A percentile compares a stretch with the other conserved stretches of the same genome.
Conservation (phyloP, 176 grass and related monocot genomes). For the Musa itinerans region DNA sequence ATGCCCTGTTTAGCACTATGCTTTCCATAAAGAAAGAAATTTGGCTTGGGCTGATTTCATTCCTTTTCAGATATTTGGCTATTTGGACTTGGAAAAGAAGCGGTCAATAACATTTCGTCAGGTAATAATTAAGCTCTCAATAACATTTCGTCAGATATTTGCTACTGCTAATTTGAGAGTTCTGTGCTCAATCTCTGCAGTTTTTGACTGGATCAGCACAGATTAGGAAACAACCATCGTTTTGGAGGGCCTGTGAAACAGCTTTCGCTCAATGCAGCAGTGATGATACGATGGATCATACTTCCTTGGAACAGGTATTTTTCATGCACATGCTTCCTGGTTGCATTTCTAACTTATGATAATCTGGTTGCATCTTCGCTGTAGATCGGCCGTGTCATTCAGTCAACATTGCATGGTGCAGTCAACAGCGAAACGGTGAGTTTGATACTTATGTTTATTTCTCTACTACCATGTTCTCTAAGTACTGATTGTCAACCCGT, state of each 20-base stretch:
- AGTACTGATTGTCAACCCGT: too few relatives aligned
- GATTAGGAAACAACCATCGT: constrained; percentile 56
- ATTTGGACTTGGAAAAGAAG: constrained; percentile 57
- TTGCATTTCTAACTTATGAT: neutral
- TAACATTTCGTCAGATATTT: too few relatives aligned
- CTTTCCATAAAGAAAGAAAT: too few relatives aligned
- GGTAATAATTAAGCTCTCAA: constrained; percentile 36
- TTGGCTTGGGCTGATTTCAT: neutral
- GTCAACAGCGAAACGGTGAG: neutral
- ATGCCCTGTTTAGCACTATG: too few relatives aligned
- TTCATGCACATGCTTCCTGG: neutral
- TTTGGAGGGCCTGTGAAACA: constrained; percentile 38
- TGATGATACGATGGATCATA: constrained; percentile 12
- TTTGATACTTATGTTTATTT: neutral
- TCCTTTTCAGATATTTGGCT: constrained; percentile 70
- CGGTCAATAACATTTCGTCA: constrained; percentile 84
- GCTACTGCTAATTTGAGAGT: too few relatives aligned
- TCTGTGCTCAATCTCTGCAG: constrained; percentile 22
- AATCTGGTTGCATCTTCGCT: neutral
- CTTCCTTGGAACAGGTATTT: neutral
- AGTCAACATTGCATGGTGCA: neutral
- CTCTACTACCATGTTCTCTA: neutral
- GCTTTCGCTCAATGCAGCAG: constrained; percentile 58
- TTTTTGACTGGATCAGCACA: constrained; percentile 72
- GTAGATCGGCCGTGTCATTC: neutral